Percentiles rank a stretch among this genome's conserved stretches.
phyloP scores from a whole-genome alignment of 2,329 filamentous ascomycete genomes.

The Fusarium annulatum region DNA sequence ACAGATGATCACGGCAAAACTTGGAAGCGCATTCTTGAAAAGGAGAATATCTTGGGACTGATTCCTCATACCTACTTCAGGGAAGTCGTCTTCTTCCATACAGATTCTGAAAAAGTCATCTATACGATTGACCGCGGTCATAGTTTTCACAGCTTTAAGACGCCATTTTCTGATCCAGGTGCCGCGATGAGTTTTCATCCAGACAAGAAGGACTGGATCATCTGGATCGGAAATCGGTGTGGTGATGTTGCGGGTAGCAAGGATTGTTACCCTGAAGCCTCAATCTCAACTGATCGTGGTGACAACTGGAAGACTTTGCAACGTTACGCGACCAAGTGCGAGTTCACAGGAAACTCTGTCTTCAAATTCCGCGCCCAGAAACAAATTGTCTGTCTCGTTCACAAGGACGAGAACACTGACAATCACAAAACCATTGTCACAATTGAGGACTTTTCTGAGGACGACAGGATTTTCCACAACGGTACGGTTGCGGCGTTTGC shows the following conservation, averaged over 20 bases:
- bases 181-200: conserved; percentile 82
- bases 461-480: conserved; percentile 67
- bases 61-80: conserved; percentile 83
- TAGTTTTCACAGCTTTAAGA: conserved; percentile 78
- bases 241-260: conserved; percentile 59
- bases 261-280: conserved; percentile 79
- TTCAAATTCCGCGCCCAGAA: conserved; percentile 64
- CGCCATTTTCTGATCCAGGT: conserved; percentile 63
- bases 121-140: conserved; percentile 86
- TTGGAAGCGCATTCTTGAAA: conserved; percentile 78
- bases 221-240: conserved; percentile 87
- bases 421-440: conserved; percentile 77
- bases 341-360: conserved; percentile 79
- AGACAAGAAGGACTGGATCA: conserved; percentile 85
- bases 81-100: conserved; percentile 89
- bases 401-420: conserved; percentile 67
- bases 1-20: conserved; percentile 89
- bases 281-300: conserved; percentile 82
- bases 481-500: conserved; percentile 80
- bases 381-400: conserved; percentile 69
- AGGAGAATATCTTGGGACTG: conserved; percentile 76
- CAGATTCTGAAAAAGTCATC: conserved; percentile 70
- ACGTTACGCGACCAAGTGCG: conserved; percentile 81
- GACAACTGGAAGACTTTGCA: conserved; percentile 80
- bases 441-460: conserved; percentile 81